Percentiles rank a stretch among this genome's conserved stretches.
Conservation (phyloP, 768 basidiomycete species). For the Amanita exitialis region DNA sequence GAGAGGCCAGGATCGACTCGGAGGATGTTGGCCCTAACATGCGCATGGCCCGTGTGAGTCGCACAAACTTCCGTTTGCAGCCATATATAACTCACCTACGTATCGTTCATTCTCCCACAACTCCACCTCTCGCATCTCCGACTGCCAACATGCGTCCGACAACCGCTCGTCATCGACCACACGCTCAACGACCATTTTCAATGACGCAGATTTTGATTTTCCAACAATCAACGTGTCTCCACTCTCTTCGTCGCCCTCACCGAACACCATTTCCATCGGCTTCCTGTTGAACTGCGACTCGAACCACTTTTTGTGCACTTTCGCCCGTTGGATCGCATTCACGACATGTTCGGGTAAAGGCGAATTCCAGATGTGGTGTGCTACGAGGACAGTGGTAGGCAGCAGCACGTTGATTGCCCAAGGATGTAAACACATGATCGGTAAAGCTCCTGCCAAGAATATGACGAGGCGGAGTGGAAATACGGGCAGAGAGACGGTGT, state of each 20-base stretch:
- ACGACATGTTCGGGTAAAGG: neutral
- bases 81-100: neutral
- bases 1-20: neutral
- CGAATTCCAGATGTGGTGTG: neutral
- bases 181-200: conserved; percentile 22
- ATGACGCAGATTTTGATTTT: conserved; percentile 6
- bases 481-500: conserved; percentile 31
- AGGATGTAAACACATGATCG: conserved; percentile 23
- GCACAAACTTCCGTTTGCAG: neutral
- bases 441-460: conserved; percentile 37
- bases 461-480: conserved; percentile 40
- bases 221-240: neutral
- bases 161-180: conserved; percentile 59
- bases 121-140: conserved; percentile 60
- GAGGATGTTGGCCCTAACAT: neutral
- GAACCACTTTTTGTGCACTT: neutral
- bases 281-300: neutral
- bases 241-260: neutral
- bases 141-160: conserved; percentile 51
- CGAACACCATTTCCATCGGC: neutral
- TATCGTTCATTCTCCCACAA: conserved; percentile 76
- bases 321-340: neutral
- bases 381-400: neutral
- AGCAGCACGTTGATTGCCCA: neutral
- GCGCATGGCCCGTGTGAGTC: neutral